Base-by-base conservation (phyloP, 2,329 filamentous ascomycete genomes). In the Nigrospora sphaerica region DNA sequence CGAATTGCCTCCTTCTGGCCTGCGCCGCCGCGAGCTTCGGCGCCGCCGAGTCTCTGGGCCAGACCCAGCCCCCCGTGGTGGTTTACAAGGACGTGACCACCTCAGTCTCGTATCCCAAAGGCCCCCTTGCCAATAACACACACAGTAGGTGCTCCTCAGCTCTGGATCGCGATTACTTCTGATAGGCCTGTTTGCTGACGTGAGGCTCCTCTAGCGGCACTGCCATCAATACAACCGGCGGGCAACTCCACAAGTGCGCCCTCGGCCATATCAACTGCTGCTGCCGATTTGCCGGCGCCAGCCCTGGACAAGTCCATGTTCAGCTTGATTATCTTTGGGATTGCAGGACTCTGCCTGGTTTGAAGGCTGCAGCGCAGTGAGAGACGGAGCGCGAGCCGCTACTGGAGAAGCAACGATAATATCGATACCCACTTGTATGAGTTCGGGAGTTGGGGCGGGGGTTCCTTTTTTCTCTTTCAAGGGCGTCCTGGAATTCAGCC, bases 221-320 rank as follows among this genome's bases (percentile, higher is more conserved):
- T 43, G 39, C 33, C 39, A 32, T 50, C 48, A 14, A 35, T 31
- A 36, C 19, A 17, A 35, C 33, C 37, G n/a, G 31, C 19, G 4
- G 17, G 12, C 28, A 31, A 48, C 16, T 23, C 42, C 31, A 35
- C 46, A 23, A 36, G 33, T 36, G n/a, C 43, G 28, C 46, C 46
- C 3, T 39, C 43, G 12, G 37, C 48, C 12, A 44, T 38, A 19
- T 46, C 48, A 13, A 43, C 42, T 12, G 45, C 40, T 18, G 31
- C 42, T 11, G 46, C 46, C 39, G 46, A 50, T n/a, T 39, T 48
- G 35, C 48, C 48, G 32, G 31, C 42, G 39, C 46, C 46, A 39
- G 35, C 42, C 11, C n/a, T 50, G 32, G 48, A 50, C 36, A 50
- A 50, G 38, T 50, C 48, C 23, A 47, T 50, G 40, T 50, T 50